Base-by-base conservation (phyloP, 768 basidiomycete genomes). In the Vishniacozyma victoriae region DNA sequence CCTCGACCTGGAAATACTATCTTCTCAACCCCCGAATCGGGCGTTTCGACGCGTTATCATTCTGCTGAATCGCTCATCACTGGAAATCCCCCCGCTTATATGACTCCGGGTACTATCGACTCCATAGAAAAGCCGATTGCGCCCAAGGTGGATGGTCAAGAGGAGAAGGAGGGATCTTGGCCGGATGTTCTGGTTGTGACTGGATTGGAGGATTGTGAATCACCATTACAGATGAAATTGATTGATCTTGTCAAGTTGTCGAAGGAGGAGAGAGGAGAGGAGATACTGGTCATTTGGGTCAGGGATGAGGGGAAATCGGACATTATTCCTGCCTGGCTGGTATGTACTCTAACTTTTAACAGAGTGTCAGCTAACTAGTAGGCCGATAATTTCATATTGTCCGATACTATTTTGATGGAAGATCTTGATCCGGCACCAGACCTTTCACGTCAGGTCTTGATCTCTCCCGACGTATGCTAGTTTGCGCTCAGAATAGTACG, bases 261-360 rank as follows among this genome's bases (percentile, higher is more conserved):
- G n/a, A 12, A 15, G 4, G 23, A 15, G 13, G 11, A 26, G 16
- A 33, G 23, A 4, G 16, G 5, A 20, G 24, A 15, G 43, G 46
- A 25, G 9, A 50, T 58, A 18, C 22, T 50, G 23, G 44, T 63
- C 1, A 48, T 67, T 9, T 67, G 64, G 64, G 39, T 67, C 9
- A 36, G 62, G 31, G 59, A 55, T 16, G 52, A 60, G 35, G 54
- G 46, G 15, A 40, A 41, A 14, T 25, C 45, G 14, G 50, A 54
- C 13, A 33, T 14, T n/a, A 5, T 47, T 13, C 59, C 62, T 2
- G 31, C 49, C 13, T 67, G 62, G 61, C 35, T 67, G n/a, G 61
- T 66, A 22, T 37, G 64, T 62, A n/a, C 9, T 41, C 25, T 23
- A 25, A 31, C 36, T 43, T 29, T 43, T 19, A 24, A 23, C n/a